phyloP scores from a whole-genome alignment of 2,329 filamentous ascomycete genomes.

The Paracorniculantispora psalliotae region DNA sequence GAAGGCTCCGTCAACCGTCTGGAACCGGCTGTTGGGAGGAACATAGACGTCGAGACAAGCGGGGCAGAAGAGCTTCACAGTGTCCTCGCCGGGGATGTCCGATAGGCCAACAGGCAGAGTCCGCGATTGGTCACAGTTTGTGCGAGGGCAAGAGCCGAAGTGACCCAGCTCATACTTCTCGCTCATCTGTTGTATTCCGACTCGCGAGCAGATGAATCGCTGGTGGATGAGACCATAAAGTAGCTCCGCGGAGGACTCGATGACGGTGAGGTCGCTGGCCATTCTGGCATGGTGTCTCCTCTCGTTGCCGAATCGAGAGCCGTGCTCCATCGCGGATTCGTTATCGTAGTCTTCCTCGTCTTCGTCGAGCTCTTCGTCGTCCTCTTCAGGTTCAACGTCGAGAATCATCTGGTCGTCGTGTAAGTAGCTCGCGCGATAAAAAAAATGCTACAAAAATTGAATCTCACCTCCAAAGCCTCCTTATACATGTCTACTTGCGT shows the following conservation, averaged over 20 bases:
- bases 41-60: constrained; percentile 96
- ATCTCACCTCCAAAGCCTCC: constrained; percentile 76
- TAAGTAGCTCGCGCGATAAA: background rate
- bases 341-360: constrained; percentile 72
- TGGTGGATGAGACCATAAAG: constrained; percentile 98
- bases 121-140: constrained; percentile 83
- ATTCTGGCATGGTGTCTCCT: constrained; percentile 77
- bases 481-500: constrained; percentile 98
- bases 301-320: constrained; percentile 48
- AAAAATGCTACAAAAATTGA: background rate
- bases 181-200: constrained; percentile 97
- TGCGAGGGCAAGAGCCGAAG: constrained; percentile 93
- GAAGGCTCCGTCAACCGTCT: constrained; percentile 95
- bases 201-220: constrained; percentile 93
- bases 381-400: constrained; percentile 94
- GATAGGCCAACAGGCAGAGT: constrained; percentile 91
- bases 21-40: constrained; percentile 93
- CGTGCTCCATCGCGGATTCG: constrained; percentile 55
- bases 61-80: constrained; percentile 96
- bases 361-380: constrained; percentile 80
- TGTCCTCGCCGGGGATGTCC: constrained; percentile 93
- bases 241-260: constrained; percentile 96
- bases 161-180: constrained; percentile 98
- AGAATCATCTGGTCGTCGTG: constrained; percentile 70
- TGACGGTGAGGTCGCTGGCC: constrained; percentile 87